phyloP scores from a whole-genome alignment of 148 eudicot genomes.

The Heliosperma pusillum region DNA sequence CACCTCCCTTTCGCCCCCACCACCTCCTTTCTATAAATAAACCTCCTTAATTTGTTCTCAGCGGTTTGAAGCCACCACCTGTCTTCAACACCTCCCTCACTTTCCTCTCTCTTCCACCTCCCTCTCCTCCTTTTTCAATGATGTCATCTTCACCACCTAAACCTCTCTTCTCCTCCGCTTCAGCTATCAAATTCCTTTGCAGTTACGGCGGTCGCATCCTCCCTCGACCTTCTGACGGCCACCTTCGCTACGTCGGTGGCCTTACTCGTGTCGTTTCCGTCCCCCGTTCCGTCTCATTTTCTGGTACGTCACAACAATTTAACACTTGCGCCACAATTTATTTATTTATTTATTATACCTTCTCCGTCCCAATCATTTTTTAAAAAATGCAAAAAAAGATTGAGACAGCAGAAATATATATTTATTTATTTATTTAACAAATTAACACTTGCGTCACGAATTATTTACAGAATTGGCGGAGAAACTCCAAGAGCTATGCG shows the following conservation, averaged over 20 bases:
- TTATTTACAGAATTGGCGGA: constrained; percentile 46
- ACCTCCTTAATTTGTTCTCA: neutral
- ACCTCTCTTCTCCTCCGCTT: neutral
- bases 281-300: constrained; percentile 44
- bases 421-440: no score
- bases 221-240: constrained; percentile 73
- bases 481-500: constrained; percentile 60
- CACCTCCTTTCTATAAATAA: constrained; percentile 19
- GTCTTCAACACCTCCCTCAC: constrained; percentile 15
- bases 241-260: constrained; percentile 81
- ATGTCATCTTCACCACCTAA: constrained; percentile 12
- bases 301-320: constrained; percentile 35
- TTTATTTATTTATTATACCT: no score
- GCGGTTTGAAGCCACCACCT: constrained; percentile 28
- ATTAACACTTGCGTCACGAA: neutral
- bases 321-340: neutral
- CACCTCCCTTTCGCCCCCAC: neutral
- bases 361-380: no score
- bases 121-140: neutral
- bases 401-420: no score
- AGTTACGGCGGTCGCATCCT: constrained; percentile 77
- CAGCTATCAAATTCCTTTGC: constrained; percentile 57
- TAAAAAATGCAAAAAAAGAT: no score
- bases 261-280: constrained; percentile 70
- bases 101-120: neutral